phyloP scores from a whole-genome alignment of 75 land plant species.

The Chamaecyparis obtusa region DNA sequence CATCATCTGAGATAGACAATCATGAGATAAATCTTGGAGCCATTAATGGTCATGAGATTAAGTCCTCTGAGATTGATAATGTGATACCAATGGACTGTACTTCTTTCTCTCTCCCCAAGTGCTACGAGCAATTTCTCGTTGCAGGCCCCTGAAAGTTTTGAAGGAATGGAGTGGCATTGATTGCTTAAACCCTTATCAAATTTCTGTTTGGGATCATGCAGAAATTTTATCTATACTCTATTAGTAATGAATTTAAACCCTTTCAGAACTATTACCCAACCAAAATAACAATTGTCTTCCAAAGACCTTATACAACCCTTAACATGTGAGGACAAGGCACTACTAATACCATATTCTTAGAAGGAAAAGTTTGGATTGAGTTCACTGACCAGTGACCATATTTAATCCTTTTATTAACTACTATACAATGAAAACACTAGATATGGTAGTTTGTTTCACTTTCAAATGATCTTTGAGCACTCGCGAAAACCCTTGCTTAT shows the following conservation, averaged over 20 bases:
- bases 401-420: neutral
- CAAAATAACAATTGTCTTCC: neutral
- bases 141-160: neutral
- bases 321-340: neutral
- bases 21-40: conserved; percentile 8
- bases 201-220: neutral
- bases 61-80: neutral
- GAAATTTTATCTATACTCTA: neutral
- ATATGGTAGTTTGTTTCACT: neutral
- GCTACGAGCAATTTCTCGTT: neutral
- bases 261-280: neutral
- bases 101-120: neutral
- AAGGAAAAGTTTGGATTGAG: neutral
- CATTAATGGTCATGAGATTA: neutral
- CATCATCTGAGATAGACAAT: neutral
- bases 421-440: neutral
- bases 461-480: too few relatives aligned
- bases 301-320: neutral
- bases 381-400: neutral
- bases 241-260: too few relatives aligned
- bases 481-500: too few relatives aligned
- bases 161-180: neutral
- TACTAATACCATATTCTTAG: neutral
- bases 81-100: neutral
- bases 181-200: neutral